phyloP scores from a whole-genome alignment of 805 yeast species.

The Spathaspora boniae region DNA sequence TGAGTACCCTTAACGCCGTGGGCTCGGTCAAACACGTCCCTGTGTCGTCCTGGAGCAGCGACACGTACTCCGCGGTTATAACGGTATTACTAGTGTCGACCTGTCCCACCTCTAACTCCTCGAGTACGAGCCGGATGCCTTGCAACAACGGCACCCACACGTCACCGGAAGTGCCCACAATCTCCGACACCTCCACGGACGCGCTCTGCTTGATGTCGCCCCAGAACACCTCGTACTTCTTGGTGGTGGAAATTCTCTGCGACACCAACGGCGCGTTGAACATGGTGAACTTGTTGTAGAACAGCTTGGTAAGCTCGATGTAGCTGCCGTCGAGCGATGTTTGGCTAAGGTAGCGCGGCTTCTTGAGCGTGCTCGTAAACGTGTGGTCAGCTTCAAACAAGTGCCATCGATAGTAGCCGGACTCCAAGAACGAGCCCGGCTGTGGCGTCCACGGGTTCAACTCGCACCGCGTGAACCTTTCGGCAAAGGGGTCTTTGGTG shows the following conservation, averaged over 20 bases:
- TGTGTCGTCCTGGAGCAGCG: slow-evolving; percentile 6
- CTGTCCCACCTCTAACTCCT: slow-evolving; percentile 36
- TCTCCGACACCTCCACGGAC: slow-evolving; percentile 20
- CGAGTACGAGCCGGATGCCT: slow-evolving; percentile 46
- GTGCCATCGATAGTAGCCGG: slow-evolving; percentile 37
- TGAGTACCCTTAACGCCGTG: slow-evolving; percentile 20
- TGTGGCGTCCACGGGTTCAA: slow-evolving; percentile 18
- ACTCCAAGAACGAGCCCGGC: slow-evolving; percentile 22
- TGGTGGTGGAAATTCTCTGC: slow-evolving; percentile 23
- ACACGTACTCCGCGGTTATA: slow-evolving; percentile 25
- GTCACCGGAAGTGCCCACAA: slow-evolving; percentile 22
- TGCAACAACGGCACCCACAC: slow-evolving; percentile 38
- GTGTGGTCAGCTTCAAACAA: slow-evolving; percentile 45
- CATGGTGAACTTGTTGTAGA: slow-evolving; percentile 26
- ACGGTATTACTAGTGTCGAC: slow-evolving; percentile 38
- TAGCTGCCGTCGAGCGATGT: slow-evolving; percentile 20
- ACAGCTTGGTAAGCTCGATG: slow-evolving; percentile 27
- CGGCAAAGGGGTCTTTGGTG: slow-evolving; percentile 16
- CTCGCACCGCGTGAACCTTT: slow-evolving; percentile 28
- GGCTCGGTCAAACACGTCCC: not conserved
- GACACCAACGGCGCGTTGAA: slow-evolving; percentile 26
- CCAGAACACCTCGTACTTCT: slow-evolving; percentile 22
- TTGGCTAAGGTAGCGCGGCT: slow-evolving; percentile 36
- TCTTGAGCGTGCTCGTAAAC: slow-evolving; percentile 36
- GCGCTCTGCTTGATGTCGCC: slow-evolving; percentile 26